Conservation (phyloP, 83 land plant genomes). For the Picea abies region DNA sequence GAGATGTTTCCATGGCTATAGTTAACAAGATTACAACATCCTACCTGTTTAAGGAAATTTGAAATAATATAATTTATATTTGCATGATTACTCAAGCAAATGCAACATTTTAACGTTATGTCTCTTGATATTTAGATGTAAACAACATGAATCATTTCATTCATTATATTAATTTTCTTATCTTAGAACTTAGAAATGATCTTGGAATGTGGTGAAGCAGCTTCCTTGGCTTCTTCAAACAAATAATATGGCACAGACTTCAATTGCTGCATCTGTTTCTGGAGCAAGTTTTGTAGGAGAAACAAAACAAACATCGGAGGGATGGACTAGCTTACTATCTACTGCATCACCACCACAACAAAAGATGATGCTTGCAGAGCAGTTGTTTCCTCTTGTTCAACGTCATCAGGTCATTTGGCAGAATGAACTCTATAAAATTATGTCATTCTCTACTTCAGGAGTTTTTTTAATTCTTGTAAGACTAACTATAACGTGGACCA, state of each 20-base stretch:
- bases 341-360: slow-evolving; percentile 65
- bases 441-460: background rate
- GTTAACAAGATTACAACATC: too few species aligned
- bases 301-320: too few species aligned
- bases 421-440: background rate
- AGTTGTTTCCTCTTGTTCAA: slow-evolving; percentile 68
- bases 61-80: too few species aligned
- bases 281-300: too few species aligned
- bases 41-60: too few species aligned
- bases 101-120: background rate
- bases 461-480: too few species aligned
- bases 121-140: background rate
- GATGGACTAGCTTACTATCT: background rate
- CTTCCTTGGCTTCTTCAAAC: too few species aligned
- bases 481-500: too few species aligned
- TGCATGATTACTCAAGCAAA: too few species aligned
- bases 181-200: background rate
- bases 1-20: too few species aligned
- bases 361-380: slow-evolving; percentile 77
- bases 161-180: background rate
- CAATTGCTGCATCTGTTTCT: too few species aligned
- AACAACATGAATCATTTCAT: background rate
- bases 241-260: too few species aligned
- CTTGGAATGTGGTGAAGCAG: slow-evolving; percentile 18
- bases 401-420: slow-evolving; percentile 40